Evolutionary conservation across 2,329 filamentous ascomycete genomes (phyloP).

Genomic region (Phaeosphaeriaceae sp.): DNA sequence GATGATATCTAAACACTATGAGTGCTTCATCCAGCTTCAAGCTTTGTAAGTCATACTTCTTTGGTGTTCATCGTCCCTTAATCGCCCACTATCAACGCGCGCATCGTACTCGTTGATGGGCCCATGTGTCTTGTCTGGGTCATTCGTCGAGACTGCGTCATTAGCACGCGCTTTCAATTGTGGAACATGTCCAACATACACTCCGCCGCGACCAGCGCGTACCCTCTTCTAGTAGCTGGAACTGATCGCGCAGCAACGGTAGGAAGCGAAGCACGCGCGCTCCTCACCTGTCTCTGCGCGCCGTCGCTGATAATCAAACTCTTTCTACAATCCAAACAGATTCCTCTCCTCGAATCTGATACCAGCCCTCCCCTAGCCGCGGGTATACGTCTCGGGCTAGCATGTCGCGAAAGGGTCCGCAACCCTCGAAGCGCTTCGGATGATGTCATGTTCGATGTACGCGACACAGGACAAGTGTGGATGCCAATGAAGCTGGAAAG

Average conservation of each 20-base stretch:
- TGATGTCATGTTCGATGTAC: slow-evolving; percentile 41
- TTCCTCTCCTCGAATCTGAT: slow-evolving; percentile 17
- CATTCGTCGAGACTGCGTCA: slow-evolving; percentile 15
- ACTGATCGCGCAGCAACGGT: slow-evolving; percentile 10
- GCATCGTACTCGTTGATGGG: slow-evolving; percentile 89
- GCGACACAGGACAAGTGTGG: slow-evolving; percentile 1
- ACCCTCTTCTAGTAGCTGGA: slow-evolving; percentile 28
- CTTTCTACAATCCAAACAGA: slow-evolving; percentile 39
- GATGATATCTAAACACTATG: slow-evolving; percentile 72
- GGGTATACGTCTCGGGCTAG: slow-evolving; percentile 19
- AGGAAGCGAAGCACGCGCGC: slow-evolving; percentile 9
- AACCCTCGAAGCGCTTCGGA: slow-evolving; percentile 37
- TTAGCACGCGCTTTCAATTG: slow-evolving; percentile 9
- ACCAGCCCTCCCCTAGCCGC: slow-evolving; percentile 5
- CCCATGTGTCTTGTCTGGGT: slow-evolving; percentile 54
- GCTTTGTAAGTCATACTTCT: slow-evolving; percentile 66
- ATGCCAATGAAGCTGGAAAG: background rate
- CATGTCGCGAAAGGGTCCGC: slow-evolving; percentile 34
- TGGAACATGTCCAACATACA: slow-evolving; percentile 14
- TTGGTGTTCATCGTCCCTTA: slow-evolving; percentile 91
- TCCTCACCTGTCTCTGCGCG: slow-evolving; percentile 9
- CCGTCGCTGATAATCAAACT: slow-evolving; percentile 14
- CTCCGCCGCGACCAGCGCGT: slow-evolving; percentile 36
- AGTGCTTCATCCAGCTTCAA: slow-evolving; percentile 3
- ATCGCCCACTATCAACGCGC: slow-evolving; percentile 73